Evolutionary conservation across 1,139 yeast genomes (phyloP), one percentile per base, ranked within the genome.

Genomic region (Diutina scorzettiae): DNA sequence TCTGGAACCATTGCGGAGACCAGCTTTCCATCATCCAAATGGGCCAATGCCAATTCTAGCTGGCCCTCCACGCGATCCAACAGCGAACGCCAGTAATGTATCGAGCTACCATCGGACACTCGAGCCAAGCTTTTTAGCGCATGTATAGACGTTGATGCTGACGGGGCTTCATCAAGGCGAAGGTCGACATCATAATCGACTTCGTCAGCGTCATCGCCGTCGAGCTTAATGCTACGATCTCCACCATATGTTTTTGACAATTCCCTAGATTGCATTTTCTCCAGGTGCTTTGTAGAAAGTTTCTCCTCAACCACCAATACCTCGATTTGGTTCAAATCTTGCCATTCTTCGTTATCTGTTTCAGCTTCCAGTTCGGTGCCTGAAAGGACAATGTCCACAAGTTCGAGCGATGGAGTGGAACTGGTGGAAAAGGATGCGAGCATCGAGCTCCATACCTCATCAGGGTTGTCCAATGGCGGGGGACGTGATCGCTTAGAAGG

Each of bases 221-320:
- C 19, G 12, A 34, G 4, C 7, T 19, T 18, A n/a, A 32, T 32
- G 6, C 37, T 32, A n/a, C 37, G 37, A 20, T 32, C 37, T 19
- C 37, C 37, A 8, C 37, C 37, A 19, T 32, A 32, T 8, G 37
- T 19, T 20, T 32, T 32, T n/a, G n/a, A n/a, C n/a, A n/a, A n/a
- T n/a, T n/a, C n/a, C n/a, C n/a, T n/a, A n/a, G n/a, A n/a, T n/a
- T n/a, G n/a, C n/a, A n/a, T n/a, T n/a, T n/a, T n/a, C n/a, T n/a
- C n/a, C n/a, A n/a, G n/a, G n/a, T n/a, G n/a, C n/a, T n/a, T n/a
- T n/a, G n/a, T n/a, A n/a, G n/a, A n/a, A n/a, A n/a, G n/a, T n/a
- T n/a, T n/a, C n/a, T n/a, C n/a, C n/a, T n/a, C n/a, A n/a, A n/a
- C n/a, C n/a, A n/a, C n/a, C n/a, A n/a, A n/a, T n/a, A 12, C 17